Evolutionary conservation across 805 yeast genomes (phyloP).

Genomic region (Teunomyces barrocoloradensis): DNA sequence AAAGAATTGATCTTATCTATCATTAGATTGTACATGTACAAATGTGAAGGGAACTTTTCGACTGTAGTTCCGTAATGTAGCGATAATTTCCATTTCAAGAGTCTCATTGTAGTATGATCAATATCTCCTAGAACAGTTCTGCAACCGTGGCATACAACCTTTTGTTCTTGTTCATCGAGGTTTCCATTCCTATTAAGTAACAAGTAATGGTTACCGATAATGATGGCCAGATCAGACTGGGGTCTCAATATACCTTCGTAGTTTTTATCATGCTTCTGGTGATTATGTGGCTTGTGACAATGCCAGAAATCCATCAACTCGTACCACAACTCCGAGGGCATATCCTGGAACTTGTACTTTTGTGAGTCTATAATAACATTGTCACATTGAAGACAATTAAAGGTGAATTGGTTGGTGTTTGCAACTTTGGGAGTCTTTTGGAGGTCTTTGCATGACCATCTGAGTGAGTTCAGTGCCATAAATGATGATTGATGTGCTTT

Average conservation of each 20-base stretch:
- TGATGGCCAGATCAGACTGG: constrained; percentile 28
- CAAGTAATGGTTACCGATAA: constrained; percentile 60
- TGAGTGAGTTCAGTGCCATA: constrained; percentile 1
- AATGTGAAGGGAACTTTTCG: constrained; percentile 18
- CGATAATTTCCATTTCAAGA: constrained; percentile 11
- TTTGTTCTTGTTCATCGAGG: constrained; percentile 4
- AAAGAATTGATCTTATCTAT: constrained; percentile 40
- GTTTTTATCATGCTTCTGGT: constrained; percentile 18
- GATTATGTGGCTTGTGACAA: constrained; percentile 73
- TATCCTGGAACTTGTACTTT: constrained; percentile 44
- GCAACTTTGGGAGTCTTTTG: constrained; percentile 26
- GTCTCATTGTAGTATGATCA: constrained; percentile 13
- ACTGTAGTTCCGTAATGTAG: not conserved
- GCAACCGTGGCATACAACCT: constrained; percentile 39
- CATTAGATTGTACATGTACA: constrained; percentile 20
- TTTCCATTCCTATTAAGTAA: constrained; percentile 26
- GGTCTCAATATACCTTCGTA: constrained; percentile 49
- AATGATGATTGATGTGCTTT: not conserved
- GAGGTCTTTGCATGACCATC: constrained; percentile 46
- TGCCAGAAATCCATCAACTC: constrained; percentile 98
- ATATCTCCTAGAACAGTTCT: constrained; percentile 36
- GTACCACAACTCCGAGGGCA: constrained; percentile 93
- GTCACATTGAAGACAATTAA: constrained; percentile 32
- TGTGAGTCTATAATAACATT: constrained; percentile 27
- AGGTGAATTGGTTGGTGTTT: constrained; percentile 23